phyloP scores from a whole-genome alignment of 2,329 filamentous ascomycete species.

The Hypoxylon sp. region DNA sequence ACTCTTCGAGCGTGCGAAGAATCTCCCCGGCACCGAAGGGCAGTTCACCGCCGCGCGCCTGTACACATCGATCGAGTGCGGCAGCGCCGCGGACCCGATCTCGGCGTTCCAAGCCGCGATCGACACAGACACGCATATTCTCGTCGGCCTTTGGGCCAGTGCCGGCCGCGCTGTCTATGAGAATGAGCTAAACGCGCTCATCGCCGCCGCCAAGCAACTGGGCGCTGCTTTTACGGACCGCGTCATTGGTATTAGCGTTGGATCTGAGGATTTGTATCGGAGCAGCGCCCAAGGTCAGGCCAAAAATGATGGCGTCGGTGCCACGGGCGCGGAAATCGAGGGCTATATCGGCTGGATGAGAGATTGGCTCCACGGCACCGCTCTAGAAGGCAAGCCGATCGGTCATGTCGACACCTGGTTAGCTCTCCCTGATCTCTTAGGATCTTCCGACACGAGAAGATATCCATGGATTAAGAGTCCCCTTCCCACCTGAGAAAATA shows the following conservation, averaged over 20 bases:
- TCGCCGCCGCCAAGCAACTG: slow-evolving; percentile 38
- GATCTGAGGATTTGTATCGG: slow-evolving; percentile 51
- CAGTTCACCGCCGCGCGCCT: slow-evolving; percentile 61
- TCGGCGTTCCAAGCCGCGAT: slow-evolving; percentile 50
- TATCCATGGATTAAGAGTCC: not conserved
- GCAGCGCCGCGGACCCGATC: slow-evolving; percentile 48
- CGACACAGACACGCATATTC: slow-evolving; percentile 48
- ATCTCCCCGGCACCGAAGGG: slow-evolving; percentile 53
- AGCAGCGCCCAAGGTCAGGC: slow-evolving; percentile 45
- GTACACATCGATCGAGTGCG: slow-evolving; percentile 54
- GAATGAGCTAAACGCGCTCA: slow-evolving; percentile 49
- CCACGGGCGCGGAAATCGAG: slow-evolving; percentile 46
- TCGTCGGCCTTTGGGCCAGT: slow-evolving; percentile 50
- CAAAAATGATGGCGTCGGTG: slow-evolving; percentile 47
- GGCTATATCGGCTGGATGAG: slow-evolving; percentile 49
- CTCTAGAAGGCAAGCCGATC: slow-evolving; percentile 47
- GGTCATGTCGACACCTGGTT: slow-evolving; percentile 51
- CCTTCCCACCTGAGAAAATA: too few species aligned
- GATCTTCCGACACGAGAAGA: too few species aligned
- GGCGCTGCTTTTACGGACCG: slow-evolving; percentile 47
- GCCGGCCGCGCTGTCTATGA: slow-evolving; percentile 44
- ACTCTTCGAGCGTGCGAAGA: slow-evolving; percentile 60
- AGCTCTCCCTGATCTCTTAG: slow-evolving; percentile 16
- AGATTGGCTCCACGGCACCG: slow-evolving; percentile 47
- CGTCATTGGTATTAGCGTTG: slow-evolving; percentile 49